Evolutionary conservation across 768 basidiomycete species (phyloP), one percentile per base, ranked within the genome.

Genomic region (Trametes cubensis): DNA sequence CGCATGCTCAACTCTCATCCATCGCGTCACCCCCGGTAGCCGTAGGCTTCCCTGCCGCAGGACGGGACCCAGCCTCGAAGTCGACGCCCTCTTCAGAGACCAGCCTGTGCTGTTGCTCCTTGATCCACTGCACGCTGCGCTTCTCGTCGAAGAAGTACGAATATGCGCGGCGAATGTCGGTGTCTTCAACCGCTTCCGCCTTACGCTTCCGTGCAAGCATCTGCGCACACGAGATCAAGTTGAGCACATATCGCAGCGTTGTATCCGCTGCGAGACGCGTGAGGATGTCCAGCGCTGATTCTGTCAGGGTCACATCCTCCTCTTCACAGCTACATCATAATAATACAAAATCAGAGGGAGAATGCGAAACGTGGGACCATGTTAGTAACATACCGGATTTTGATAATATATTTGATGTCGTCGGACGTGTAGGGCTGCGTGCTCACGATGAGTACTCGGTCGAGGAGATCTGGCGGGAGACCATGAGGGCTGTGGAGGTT

Each of bases 401-500:
- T 85, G 65, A 98, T 90, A 67, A 99, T 98, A 73, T 96, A 88
- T 67, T 86, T 82, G 42, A 96, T 88, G 59, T 98, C 96, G 8
- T 89, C 89, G 50, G 86, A 82, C 13, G 78, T 74, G 71, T 99
- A 99, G 14, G 89, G 86, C 67, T 87, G 87, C 18, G 97, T 99
- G 73, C 89, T 92, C 76, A 99, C 95, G 69, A 99, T 99, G 66
- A 98, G 79, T 47, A 98, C 92, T 40, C 96, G 86, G 77, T 99
- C 96, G 56, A 99, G 84, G 38, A 98, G 80, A 75, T 98, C 96
- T 34, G 92, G 88, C 0, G 96, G 96, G 8, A 99, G 85, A 28
- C 96, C 96, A 71, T 99, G 96, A 2, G 96, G 96, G 66, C 89
- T 90, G 68, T 88, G 87, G 78, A 95, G 93, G 71, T 92, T 95